phyloP scores from a whole-genome alignment of 2,329 filamentous ascomycete genomes.

The Ophiostoma sp. region DNA sequence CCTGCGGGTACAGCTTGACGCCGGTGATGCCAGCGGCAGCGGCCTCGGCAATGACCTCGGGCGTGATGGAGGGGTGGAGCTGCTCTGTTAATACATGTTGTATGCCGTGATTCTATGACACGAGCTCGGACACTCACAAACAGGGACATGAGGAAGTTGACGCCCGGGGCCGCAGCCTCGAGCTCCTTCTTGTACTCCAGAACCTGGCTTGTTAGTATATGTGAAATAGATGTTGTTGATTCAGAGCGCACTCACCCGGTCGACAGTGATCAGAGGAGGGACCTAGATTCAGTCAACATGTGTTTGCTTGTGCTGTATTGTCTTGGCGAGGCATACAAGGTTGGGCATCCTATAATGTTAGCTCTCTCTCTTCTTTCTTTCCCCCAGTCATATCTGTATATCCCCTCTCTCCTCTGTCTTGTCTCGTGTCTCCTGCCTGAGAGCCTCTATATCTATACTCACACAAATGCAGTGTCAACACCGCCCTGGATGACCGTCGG shows the following conservation, averaged over 20 bases:
- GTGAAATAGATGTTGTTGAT: background rate
- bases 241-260: conserved; percentile 19
- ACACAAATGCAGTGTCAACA: conserved; percentile 29
- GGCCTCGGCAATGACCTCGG: conserved; percentile 66
- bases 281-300: conserved; percentile 22
- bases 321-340: conserved; percentile 19
- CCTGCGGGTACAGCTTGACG: conserved; percentile 61
- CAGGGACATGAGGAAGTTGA: conserved; percentile 69
- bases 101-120: background rate
- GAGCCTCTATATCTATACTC: background rate
- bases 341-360: conserved; percentile 45
- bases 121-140: conserved; percentile 32
- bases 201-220: conserved; percentile 39
- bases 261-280: conserved; percentile 25
- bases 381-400: background rate
- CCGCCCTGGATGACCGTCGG: conserved; percentile 37
- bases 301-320: background rate
- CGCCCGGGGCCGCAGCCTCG: conserved; percentile 53
- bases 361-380: background rate
- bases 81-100: conserved; percentile 19
- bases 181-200: conserved; percentile 61
- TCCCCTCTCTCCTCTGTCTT: background rate
- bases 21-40: conserved; percentile 63
- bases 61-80: conserved; percentile 56
- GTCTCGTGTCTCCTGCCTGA: background rate